A percentile compares a stretch with the other conserved stretches of the same genome.
Conservation (phyloP, 2,329 filamentous ascomycete species). For the Helicocarpus griseus region DNA sequence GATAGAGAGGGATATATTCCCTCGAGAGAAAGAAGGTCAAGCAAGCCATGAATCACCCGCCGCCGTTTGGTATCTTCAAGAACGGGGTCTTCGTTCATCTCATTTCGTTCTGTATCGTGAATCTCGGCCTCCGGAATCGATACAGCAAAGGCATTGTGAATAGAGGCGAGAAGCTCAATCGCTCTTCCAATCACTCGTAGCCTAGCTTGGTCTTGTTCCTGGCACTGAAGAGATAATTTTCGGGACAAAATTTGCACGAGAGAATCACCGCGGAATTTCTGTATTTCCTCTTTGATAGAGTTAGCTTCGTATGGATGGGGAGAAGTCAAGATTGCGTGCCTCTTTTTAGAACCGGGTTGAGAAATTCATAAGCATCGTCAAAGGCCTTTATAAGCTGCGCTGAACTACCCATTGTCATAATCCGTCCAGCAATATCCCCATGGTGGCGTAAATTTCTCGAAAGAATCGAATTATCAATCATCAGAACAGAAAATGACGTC, state of each 20-base stretch:
- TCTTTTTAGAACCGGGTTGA: constrained; percentile 31
- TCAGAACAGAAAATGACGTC: not conserved
- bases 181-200: constrained; percentile 23
- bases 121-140: not conserved
- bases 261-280: constrained; percentile 25
- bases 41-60: constrained; percentile 29
- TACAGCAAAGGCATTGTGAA: constrained; percentile 26
- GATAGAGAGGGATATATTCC: constrained; percentile 37
- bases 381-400: constrained; percentile 23
- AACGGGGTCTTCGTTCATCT: constrained; percentile 19
- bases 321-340: constrained; percentile 24
- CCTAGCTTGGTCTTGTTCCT: constrained; percentile 16
- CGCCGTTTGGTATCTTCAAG: constrained; percentile 34
- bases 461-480: too few relatives aligned
- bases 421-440: not conserved
- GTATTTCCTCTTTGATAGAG: constrained; percentile 28
- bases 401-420: constrained; percentile 21
- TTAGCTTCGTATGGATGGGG: constrained; percentile 19
- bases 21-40: constrained; percentile 36
- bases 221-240: constrained; percentile 4
- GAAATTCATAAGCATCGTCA: constrained; percentile 24
- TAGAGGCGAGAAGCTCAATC: constrained; percentile 24
- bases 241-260: constrained; percentile 26
- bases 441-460: constrained; percentile 1
- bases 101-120: not conserved